Conservation (phyloP, 2,329 filamentous ascomycete genomes). For the Aspergillus quadricinctus region DNA sequence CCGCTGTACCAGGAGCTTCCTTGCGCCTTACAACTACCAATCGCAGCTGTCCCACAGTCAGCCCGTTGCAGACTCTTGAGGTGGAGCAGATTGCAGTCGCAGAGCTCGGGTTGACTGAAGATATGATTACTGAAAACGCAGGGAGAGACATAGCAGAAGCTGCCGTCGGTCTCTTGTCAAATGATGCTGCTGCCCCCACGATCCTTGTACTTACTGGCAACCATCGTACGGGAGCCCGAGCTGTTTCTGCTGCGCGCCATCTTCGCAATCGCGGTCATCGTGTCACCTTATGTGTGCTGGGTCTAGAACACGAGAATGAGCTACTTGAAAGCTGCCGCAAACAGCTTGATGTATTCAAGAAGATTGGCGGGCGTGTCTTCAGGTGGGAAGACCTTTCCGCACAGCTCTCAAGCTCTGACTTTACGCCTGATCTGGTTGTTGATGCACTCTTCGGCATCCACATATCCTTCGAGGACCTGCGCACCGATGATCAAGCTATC, state of each 20-base stretch:
- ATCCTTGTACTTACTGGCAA: constrained; percentile 89
- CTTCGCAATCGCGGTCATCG: constrained; percentile 77
- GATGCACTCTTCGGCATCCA: constrained; percentile 86
- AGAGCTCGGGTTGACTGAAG: constrained; percentile 80
- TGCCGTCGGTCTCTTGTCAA: constrained; percentile 66
- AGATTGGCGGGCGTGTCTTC: constrained; percentile 71
- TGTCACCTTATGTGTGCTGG: constrained; percentile 77
- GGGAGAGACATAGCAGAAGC: constrained; percentile 79
- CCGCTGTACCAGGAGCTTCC: constrained; percentile 35
- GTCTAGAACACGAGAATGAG: constrained; percentile 76
- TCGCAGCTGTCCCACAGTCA: constrained; percentile 54
- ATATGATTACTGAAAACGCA: constrained; percentile 88
- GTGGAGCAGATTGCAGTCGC: constrained; percentile 87
- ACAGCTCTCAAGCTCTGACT: constrained; percentile 50
- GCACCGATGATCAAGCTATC: constrained; percentile 74
- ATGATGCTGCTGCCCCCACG: constrained; percentile 50
- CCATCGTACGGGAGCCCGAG: constrained; percentile 80
- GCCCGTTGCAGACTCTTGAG: constrained; percentile 80
- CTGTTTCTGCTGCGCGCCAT: constrained; percentile 80
- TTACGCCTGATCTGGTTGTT: constrained; percentile 73
- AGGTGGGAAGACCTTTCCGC: constrained; percentile 56
- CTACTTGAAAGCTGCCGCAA: constrained; percentile 74
- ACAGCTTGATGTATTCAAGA: constrained; percentile 79
- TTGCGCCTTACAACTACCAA: constrained; percentile 54
- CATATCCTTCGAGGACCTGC: constrained; percentile 81